Evolutionary conservation across 768 basidiomycete genomes (phyloP).

Genomic region (Suillus luteus): DNA sequence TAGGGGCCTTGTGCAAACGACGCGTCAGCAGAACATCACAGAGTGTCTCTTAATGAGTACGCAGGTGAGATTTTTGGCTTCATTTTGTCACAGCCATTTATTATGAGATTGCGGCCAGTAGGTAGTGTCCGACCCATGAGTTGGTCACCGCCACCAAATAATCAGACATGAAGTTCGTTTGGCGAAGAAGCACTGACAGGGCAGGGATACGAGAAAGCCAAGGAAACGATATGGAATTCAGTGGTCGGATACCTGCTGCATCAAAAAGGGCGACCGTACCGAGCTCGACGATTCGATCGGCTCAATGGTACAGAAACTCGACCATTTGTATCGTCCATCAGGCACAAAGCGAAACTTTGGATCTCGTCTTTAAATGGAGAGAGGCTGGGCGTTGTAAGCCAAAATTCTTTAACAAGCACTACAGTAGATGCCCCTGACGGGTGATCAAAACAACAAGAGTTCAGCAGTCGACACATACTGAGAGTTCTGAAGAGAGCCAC

Average conservation of each 20-base stretch:
- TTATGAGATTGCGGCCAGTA: too few relatives aligned
- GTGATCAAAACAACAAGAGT: slow-evolving; percentile 18
- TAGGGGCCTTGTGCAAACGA: background rate
- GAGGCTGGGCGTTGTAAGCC: slow-evolving; percentile 24
- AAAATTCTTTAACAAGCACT: slow-evolving; percentile 29
- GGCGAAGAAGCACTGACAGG: background rate
- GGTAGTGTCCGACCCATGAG: background rate
- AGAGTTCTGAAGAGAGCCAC: background rate
- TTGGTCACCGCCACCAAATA: background rate
- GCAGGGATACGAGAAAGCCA: slow-evolving; percentile 21
- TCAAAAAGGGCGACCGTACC: slow-evolving; percentile 25
- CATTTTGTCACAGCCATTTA: background rate
- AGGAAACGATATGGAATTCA: slow-evolving; percentile 20
- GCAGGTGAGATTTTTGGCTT: background rate
- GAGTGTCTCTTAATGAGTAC: background rate
- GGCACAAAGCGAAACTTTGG: slow-evolving; percentile 15
- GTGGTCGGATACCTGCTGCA: slow-evolving; percentile 36
- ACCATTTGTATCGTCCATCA: slow-evolving; percentile 33
- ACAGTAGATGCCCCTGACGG: slow-evolving; percentile 21
- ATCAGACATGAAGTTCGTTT: background rate
- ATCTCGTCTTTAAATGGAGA: slow-evolving; percentile 30
- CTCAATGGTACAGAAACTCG: slow-evolving; percentile 34
- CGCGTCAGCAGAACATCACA: background rate
- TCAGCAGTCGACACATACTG: background rate
- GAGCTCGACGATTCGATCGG: slow-evolving; percentile 35